A percentile compares a stretch with the other conserved stretches of the same genome.
Conservation (phyloP, 2,329 filamentous ascomycete genomes). For the Raffaelea deltoideospora region DNA sequence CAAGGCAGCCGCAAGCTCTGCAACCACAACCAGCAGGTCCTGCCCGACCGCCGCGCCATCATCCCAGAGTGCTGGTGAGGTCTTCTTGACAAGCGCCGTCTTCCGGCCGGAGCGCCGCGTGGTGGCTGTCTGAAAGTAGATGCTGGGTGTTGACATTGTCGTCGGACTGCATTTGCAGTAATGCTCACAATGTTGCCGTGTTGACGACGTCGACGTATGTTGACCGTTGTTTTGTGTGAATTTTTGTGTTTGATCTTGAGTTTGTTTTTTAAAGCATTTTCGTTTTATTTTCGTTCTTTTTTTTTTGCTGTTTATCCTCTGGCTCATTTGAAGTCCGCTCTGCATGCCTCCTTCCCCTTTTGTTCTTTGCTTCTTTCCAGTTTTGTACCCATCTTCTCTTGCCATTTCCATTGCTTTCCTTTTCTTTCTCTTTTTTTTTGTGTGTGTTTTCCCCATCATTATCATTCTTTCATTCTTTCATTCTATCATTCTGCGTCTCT, state of each 20-base stretch:
- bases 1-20: slow-evolving; percentile 17
- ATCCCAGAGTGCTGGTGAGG: slow-evolving; percentile 13
- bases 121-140: slow-evolving; percentile 5
- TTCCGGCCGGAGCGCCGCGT: slow-evolving; percentile 23
- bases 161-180: neutral
- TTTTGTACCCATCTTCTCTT: neutral
- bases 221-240: no score
- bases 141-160: no score
- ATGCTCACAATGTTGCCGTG: no score
- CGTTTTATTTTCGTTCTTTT: neutral
- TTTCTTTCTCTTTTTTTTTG: neutral
- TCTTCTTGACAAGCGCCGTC: slow-evolving; percentile 34
- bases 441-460: neutral
- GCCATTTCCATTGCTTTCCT: neutral
- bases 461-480: neutral
- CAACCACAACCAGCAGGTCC: slow-evolving; percentile 12
- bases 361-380: neutral
- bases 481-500: neutral
- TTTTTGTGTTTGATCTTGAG: no score
- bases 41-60: slow-evolving; percentile 2
- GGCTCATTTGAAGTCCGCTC: no score
- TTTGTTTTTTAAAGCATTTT: no score
- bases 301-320: neutral
- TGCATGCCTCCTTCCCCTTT: neutral
- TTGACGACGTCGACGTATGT: no score